Conservation (phyloP, 2,329 filamentous ascomycete genomes). For the Metarhizium rileyi region DNA sequence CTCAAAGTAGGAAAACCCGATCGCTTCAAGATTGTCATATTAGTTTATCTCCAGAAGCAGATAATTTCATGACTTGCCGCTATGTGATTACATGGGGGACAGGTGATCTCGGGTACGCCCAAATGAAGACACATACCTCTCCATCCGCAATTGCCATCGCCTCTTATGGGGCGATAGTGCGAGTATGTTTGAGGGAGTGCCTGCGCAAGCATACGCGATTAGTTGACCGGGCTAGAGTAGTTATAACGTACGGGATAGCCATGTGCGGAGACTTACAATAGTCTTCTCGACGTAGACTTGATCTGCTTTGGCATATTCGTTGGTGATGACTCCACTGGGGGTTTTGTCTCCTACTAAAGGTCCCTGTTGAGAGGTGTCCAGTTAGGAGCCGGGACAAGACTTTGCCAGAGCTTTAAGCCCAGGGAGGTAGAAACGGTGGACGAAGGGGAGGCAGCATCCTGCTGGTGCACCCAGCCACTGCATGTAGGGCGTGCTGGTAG, state of each 20-base stretch:
- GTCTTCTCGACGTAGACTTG: conserved; percentile 80
- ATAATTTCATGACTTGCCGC: not conserved
- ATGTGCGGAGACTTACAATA: conserved; percentile 46
- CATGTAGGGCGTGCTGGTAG: not conserved
- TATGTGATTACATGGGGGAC: not conserved
- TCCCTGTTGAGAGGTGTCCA: conserved; percentile 44
- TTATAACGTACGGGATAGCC: too few species aligned
- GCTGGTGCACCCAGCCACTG: not conserved
- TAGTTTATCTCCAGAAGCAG: not conserved
- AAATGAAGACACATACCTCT: conserved; percentile 57
- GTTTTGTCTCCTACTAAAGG: conserved; percentile 72
- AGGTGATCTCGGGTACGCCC: not conserved
- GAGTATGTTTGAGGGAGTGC: conserved; percentile 74
- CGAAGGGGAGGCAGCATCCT: not conserved
- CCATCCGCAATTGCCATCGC: conserved; percentile 96
- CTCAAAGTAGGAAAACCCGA: conserved; percentile 91
- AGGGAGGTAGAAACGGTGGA: not conserved
- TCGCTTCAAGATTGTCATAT: conserved; percentile 44
- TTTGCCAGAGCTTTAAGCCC: not conserved
- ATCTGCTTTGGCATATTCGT: conserved; percentile 84
- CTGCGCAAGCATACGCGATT: conserved; percentile 32
- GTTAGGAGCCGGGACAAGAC: not conserved
- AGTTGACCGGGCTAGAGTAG: not conserved
- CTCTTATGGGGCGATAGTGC: conserved; percentile 77
- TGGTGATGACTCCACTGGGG: conserved; percentile 65